Base-by-base conservation (phyloP, 2,329 filamentous ascomycete species). In the Helotiales sp. region DNA sequence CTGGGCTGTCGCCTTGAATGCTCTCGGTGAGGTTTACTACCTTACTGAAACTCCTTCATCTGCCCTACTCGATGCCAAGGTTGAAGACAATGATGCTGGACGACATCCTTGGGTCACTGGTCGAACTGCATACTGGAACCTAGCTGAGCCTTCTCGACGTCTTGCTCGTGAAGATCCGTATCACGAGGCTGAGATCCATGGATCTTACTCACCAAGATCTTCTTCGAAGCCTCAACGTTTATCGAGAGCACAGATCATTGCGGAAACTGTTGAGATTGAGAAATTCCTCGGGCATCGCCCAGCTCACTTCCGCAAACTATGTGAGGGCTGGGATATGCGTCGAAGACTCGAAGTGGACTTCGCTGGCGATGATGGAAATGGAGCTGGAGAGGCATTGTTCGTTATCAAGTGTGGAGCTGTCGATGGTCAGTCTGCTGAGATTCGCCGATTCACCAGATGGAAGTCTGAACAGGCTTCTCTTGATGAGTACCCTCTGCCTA, bases 1-100 rank as follows among this genome's bases (percentile, higher is more conserved):
- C 13, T 98, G 93, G 93, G 93, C 92, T n/a, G 90, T 95, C 49
- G 92, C 89, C n/a, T 80, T 99, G 61, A 99, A 99, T 77, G 95
- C 96, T 0, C 83, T 99, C 8, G 96, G 96, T 1, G 96, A 99
- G 78, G 83, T 97, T 0, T 98, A 91, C 78, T 97, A 95, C 73
- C 82, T 98, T 1, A 91, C 87, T 1, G 89, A 92, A 58, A 84
- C 90, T 6, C 93, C 93, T 0, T 83, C 79, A 28, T 83, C 84
- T 40, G 81, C 85, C 22, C 82, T 86, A 7, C 73, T 82, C 4
- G 81, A 83, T 40, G 77, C 80, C 2, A 78, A 75, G 20, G 61
- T 78, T n/a, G 75, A 76, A 73, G 73, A 84, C 75, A 83, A 89
- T 40, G 85, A 91, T 64, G 76, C 84, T 17, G 86, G 90, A 67